Conservation (phyloP, 306 rosid species). For the Trichosanthes cucumerina region DNA sequence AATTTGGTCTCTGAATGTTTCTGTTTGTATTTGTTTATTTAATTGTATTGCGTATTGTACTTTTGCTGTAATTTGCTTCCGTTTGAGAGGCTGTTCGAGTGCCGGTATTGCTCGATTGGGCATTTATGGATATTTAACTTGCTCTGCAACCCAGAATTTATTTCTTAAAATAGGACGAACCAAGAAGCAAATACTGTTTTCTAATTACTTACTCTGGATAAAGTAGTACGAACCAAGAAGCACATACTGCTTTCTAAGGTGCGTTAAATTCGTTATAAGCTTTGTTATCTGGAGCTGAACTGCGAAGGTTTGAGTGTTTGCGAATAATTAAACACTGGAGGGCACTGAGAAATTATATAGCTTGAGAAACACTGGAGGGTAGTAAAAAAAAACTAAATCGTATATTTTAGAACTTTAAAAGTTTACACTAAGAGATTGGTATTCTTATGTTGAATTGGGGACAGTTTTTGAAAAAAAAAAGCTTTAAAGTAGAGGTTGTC, state of each 20-base stretch:
- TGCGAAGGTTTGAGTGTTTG: neutral
- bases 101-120: neutral
- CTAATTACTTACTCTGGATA: neutral
- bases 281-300: neutral
- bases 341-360: neutral
- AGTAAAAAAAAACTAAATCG: too few relatives aligned
- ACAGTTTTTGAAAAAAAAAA: neutral
- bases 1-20: conserved; percentile 12
- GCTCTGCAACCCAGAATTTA: neutral
- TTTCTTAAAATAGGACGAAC: neutral
- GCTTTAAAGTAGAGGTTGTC: neutral
- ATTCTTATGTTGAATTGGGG: neutral
- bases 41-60: neutral
- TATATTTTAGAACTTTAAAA: neutral
- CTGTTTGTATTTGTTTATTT: neutral
- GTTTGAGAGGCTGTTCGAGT: neutral
- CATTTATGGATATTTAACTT: neutral
- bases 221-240: neutral
- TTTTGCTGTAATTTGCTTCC: neutral
- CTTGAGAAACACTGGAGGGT: neutral
- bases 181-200: neutral
- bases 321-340: neutral
- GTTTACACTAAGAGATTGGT: neutral
- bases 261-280: neutral
- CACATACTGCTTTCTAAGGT: neutral